Conservation (phyloP, 345 rosid species). For the Eucalyptus viminalis region DNA sequence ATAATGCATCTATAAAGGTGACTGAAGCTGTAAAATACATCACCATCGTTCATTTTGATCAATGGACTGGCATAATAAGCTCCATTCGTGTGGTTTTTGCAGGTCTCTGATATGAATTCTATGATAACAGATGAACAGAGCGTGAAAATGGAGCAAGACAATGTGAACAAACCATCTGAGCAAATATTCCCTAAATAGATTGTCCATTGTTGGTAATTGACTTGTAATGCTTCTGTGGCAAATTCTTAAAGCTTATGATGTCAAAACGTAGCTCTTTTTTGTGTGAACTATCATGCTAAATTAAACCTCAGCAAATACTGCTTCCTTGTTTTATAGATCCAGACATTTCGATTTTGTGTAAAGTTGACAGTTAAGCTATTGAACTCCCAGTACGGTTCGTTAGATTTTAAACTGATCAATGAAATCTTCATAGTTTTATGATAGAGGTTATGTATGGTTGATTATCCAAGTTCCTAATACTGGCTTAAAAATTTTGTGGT, state of each 20-base stretch:
- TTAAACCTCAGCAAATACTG: background rate
- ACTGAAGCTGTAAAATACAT: background rate
- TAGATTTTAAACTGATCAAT: background rate
- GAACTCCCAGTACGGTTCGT: background rate
- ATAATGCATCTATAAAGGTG: conserved; percentile 47
- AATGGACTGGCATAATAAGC: background rate
- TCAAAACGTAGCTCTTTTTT: background rate
- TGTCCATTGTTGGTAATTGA: background rate
- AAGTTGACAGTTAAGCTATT: background rate
- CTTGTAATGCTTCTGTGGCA: background rate
- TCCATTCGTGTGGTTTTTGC: conserved; percentile 3
- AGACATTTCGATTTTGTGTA: background rate
- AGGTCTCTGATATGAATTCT: conserved; percentile 36
- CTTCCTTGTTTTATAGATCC: background rate
- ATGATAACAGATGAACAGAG: conserved; percentile 54
- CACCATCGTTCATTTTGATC: background rate
- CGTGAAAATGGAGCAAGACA: conserved; percentile 62
- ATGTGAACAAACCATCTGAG: conserved; percentile 33
- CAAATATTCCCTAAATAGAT: conserved; percentile 32
- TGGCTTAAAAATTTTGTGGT: background rate
- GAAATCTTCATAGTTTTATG: background rate
- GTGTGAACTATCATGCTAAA: background rate
- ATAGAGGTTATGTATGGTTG: background rate
- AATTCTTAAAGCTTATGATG: background rate
- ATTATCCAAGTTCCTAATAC: background rate